These are phyloP conservation scores for Torulaspora globosa DNA, from an alignment of 1,139 yeast genomes.

Conservation along the genomic window DNA sequence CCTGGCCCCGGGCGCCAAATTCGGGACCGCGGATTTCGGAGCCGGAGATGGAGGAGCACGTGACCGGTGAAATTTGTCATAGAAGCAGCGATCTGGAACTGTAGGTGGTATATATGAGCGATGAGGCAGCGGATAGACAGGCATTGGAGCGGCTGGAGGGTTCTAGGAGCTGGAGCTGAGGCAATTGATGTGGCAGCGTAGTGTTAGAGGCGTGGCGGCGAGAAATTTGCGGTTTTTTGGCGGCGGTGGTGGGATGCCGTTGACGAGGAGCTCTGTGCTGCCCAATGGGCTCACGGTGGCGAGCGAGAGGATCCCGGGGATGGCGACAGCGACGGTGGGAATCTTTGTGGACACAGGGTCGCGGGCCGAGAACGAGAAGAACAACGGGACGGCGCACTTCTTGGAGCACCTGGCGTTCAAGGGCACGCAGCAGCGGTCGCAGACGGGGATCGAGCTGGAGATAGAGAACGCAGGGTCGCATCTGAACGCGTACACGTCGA, in stretches of 20 bases:
- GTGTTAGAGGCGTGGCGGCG: neutral
- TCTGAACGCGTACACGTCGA: constrained; percentile 91
- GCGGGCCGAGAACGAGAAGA: constrained; percentile 79
- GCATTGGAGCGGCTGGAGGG: neutral
- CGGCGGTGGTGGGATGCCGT: constrained; percentile 37
- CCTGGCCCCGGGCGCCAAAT: neutral
- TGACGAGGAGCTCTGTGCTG: constrained; percentile 58
- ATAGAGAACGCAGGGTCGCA: constrained; percentile 96
- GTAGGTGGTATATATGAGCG: neutral
- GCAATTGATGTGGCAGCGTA: neutral
- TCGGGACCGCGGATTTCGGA: neutral
- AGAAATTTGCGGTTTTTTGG: neutral
- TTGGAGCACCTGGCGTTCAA: constrained; percentile 94
- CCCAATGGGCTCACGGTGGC: constrained; percentile 92
- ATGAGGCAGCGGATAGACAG: neutral
- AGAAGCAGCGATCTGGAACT: too few relatives aligned
- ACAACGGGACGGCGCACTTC: constrained; percentile 96
- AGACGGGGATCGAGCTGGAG: constrained; percentile 80
- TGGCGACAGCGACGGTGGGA: constrained; percentile 94
- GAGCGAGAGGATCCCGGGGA: constrained; percentile 79
- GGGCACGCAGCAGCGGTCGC: constrained; percentile 84
- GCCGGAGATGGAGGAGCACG: constrained; percentile 1
- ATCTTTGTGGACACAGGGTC: constrained; percentile 95
- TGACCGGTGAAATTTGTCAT: constrained; percentile 1
- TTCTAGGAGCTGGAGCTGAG: neutral